Evolutionary conservation across 1,284 basidiomycete species (phyloP).

Genomic region (Papiliotrema terrestris): DNA sequence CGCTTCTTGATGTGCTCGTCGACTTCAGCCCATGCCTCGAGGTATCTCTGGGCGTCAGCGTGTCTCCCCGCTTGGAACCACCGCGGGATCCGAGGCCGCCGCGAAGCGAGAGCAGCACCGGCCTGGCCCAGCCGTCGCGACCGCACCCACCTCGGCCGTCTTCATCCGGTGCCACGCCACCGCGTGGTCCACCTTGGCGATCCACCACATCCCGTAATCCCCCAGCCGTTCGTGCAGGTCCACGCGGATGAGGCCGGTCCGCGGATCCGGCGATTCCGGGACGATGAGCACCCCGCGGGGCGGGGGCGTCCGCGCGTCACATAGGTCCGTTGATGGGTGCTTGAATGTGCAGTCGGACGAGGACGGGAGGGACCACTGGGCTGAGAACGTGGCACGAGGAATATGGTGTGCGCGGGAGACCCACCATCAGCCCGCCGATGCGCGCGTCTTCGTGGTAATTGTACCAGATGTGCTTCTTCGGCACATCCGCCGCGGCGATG

Average conservation of each 20-base stretch:
- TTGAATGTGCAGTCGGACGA: conserved; percentile 1
- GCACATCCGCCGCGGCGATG: conserved; percentile 13
- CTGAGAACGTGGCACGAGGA: too few species aligned
- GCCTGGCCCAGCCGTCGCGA: too few species aligned
- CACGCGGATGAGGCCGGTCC: conserved; percentile 7
- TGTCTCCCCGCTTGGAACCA: too few species aligned
- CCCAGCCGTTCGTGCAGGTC: conserved; percentile 5
- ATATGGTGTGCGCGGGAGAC: too few species aligned
- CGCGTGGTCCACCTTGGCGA: neutral
- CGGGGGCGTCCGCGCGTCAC: neutral
- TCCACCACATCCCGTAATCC: neutral
- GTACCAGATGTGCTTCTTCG: neutral
- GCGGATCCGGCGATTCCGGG: conserved; percentile 8
- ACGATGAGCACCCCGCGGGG: neutral
- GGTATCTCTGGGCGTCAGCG: too few species aligned
- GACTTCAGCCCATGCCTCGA: too few species aligned
- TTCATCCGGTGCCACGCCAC: conserved; percentile 6
- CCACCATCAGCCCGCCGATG: conserved; percentile 23
- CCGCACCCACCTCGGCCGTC: conserved; percentile 6
- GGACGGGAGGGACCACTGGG: conserved; percentile 12
- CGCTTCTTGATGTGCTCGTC: too few species aligned
- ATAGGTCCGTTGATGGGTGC: neutral
- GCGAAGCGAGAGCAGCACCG: too few species aligned
- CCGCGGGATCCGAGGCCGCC: too few species aligned
- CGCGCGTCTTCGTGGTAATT: conserved; percentile 22